Base-by-base conservation (phyloP, 208 protist species). In the Naegleria fowleri region DNA sequence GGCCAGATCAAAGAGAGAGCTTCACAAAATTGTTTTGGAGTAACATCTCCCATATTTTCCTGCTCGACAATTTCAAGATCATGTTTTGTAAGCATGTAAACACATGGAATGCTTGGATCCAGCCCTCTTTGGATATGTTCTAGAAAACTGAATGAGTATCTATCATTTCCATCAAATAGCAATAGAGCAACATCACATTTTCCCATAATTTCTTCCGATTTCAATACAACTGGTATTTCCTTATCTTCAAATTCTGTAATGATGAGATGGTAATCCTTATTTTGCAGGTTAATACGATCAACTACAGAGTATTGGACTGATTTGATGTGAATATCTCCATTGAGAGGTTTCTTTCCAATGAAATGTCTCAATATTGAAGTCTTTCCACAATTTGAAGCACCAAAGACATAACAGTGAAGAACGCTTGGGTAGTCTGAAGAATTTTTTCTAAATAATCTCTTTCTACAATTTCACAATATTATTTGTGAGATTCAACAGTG, bases 231-330 rank as follows among this genome's bases (percentile, higher is more conserved):
- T 5, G 40, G 40, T 15, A 87, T 38, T 25, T 40, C 83, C 3
- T 52, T 87, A 36, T 87, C 83, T 51, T 87, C 40, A 48, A 87
- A 87, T n/a, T 87, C 83, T 33, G 83, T 87, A 87, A 87, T n/a
- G 11, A 51, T 38, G 11, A 87, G 43, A 87, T 87, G 33, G n/a
- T 51, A 87, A 11, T 25, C 15, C 19, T 48, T 25, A 51, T 51
- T 38, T 38, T 51, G 33, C 40, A 51, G 11, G 38, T 41, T 38
- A 87, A 51, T 38, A 22, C 15, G 13, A 51, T 87, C 33, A 25
- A 87, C 83, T 1, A 87, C 83, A 16, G 40, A 40, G 39, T 87
- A 36, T 51, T 87, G 83, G 6, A 7, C 29, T 11, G 36, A 29
- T 29, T 22, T 87, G 9, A 15, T 51, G 11, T 11, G 15, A 39